Evolutionary conservation across 2,329 filamentous ascomycete species (phyloP).

Genomic region (Aureobasidium vineae): DNA sequence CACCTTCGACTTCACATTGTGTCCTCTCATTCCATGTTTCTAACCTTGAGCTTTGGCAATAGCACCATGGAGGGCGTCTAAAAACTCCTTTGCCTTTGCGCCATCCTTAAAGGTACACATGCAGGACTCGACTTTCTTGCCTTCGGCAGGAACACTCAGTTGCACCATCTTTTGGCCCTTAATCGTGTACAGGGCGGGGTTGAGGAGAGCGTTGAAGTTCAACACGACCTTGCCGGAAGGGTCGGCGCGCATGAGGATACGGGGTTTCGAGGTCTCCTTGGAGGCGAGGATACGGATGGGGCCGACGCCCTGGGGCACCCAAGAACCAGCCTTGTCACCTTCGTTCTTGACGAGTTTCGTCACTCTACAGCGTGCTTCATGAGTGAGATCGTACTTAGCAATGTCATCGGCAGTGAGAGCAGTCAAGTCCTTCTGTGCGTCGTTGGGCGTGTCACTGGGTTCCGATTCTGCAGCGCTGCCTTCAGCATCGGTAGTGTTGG

Average conservation of each 20-base stretch:
- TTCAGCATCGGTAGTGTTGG: slow-evolving; percentile 45
- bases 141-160: slow-evolving; percentile 50
- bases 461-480: slow-evolving; percentile 32
- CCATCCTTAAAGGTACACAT: slow-evolving; percentile 66
- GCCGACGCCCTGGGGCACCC: slow-evolving; percentile 61
- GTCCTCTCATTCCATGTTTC: background rate
- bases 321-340: slow-evolving; percentile 46
- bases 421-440: slow-evolving; percentile 55
- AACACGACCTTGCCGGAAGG: slow-evolving; percentile 71
- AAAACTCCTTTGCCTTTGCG: slow-evolving; percentile 52
- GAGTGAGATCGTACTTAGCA: slow-evolving; percentile 65
- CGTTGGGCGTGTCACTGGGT: slow-evolving; percentile 32
- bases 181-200: slow-evolving; percentile 55
- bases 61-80: slow-evolving; percentile 48
- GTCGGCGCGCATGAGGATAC: slow-evolving; percentile 71
- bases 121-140: slow-evolving; percentile 66
- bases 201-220: slow-evolving; percentile 62
- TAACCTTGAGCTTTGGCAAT: slow-evolving; percentile 33
- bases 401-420: slow-evolving; percentile 61
- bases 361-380: slow-evolving; percentile 67
- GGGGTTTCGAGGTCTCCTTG: slow-evolving; percentile 64
- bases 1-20: background rate
- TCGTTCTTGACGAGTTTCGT: slow-evolving; percentile 55
- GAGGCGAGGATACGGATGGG: slow-evolving; percentile 70
- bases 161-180: slow-evolving; percentile 50